Evolutionary conservation across 257 asterid species (phyloP).

Genomic region (Capsicum baccatum): DNA sequence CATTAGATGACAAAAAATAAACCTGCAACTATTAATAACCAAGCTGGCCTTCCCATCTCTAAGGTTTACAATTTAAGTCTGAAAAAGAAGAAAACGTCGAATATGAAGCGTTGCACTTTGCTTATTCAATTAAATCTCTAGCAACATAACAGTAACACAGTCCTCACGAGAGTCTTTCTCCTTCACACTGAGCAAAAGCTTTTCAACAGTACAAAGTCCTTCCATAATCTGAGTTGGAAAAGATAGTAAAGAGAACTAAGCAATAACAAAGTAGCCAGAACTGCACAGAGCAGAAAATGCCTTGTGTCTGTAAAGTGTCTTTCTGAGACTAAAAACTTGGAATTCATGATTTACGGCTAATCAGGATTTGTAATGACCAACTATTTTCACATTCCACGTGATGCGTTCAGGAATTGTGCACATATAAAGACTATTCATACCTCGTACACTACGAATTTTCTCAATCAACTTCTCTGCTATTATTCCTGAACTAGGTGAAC

Average conservation of each 20-base stretch:
- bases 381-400: not conserved
- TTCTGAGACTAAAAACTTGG: not conserved
- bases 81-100: not conserved
- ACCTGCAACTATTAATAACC: not conserved
- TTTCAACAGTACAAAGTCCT: not conserved
- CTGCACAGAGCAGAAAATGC: not conserved
- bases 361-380: conserved; percentile 7
- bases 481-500: conserved; percentile 76
- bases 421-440: conserved; percentile 46
- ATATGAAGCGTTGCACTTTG: conserved; percentile 4
- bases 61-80: not conserved
- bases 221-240: conserved; percentile 10
- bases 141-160: not conserved
- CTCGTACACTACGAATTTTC: conserved; percentile 82
- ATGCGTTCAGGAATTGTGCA: not conserved
- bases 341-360: not conserved
- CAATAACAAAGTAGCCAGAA: not conserved
- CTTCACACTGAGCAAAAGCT: not conserved
- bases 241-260: not conserved
- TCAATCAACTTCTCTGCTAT: conserved; percentile 87
- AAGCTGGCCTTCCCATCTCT: not conserved
- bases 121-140: conserved; percentile 3
- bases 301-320: not conserved
- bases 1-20: not conserved
- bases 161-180: not conserved